A percentile compares a stretch with the other conserved stretches of the same genome.
Evolutionary conservation across 768 basidiomycete species (phyloP).

Genomic region (Trametes punicea): DNA sequence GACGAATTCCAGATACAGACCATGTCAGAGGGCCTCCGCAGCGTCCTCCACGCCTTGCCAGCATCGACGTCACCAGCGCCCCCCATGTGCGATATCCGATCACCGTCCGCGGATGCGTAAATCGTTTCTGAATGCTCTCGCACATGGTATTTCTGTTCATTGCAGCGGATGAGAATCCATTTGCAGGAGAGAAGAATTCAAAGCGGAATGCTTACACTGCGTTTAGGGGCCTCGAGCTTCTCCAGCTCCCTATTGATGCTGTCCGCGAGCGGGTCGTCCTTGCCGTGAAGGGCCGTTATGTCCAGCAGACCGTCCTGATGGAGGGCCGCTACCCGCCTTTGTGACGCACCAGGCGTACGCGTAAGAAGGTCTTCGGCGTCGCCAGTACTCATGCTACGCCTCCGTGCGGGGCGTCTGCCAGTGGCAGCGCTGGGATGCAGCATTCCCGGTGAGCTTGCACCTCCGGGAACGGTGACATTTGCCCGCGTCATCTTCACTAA

Average conservation of each 20-base stretch:
- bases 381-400: conserved; percentile 77
- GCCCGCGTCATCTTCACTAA: not conserved
- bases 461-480: not conserved
- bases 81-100: conserved; percentile 66
- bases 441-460: not conserved
- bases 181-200: not conserved
- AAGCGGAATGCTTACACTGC: conserved; percentile 37
- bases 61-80: conserved; percentile 79
- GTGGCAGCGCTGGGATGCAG: conserved; percentile 27
- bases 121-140: conserved; percentile 75
- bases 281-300: conserved; percentile 36
- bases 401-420: conserved; percentile 45
- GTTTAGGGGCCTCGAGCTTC: conserved; percentile 47
- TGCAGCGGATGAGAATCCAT: not conserved
- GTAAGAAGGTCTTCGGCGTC: conserved; percentile 52
- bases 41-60: conserved; percentile 82
- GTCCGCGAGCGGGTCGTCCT: conserved; percentile 57
- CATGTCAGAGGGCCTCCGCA: conserved; percentile 92
- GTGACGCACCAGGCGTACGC: conserved; percentile 26
- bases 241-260: conserved; percentile 73
- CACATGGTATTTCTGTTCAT: conserved; percentile 70
- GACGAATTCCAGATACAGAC: conserved; percentile 40
- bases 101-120: conserved; percentile 67
- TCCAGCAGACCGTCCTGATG: conserved; percentile 36
- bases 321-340: conserved; percentile 19